A percentile compares a stretch with the other conserved stretches of the same genome.
Evolutionary conservation across 2,329 filamentous ascomycete genomes (phyloP).

Genomic region (Diaporthe australafricana): DNA sequence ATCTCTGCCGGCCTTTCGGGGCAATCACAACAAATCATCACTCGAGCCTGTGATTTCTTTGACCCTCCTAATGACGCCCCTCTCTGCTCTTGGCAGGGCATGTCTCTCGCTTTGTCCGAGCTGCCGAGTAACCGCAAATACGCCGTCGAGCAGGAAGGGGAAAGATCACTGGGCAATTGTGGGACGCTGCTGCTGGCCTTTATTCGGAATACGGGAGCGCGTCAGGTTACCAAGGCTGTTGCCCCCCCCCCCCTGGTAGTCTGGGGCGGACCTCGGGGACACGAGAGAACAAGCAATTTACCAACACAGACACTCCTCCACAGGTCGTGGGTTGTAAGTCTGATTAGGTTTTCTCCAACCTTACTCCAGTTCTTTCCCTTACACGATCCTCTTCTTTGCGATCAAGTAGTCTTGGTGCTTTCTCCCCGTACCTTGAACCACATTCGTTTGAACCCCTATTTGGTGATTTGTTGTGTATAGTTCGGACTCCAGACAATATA

Average conservation of each 20-base stretch:
- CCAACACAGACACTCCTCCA: conserved; percentile 26
- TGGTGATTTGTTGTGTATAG: conserved; percentile 26
- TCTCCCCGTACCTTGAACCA: conserved; percentile 24
- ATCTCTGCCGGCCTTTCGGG: conserved; percentile 30
- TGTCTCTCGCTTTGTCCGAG: conserved; percentile 32
- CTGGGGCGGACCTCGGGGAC: conserved; percentile 7
- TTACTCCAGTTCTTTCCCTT: conserved; percentile 31
- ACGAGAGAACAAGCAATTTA: conserved; percentile 24
- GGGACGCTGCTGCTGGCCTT: conserved; percentile 19
- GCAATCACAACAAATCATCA: conserved; percentile 30
- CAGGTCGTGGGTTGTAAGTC: conserved; percentile 22
- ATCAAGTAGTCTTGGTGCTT: conserved; percentile 20
- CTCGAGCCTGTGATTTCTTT: conserved; percentile 20
- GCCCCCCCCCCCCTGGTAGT: conserved; percentile 24
- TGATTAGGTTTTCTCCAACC: conserved; percentile 24
- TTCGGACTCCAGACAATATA: background rate
- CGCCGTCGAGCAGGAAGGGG: conserved; percentile 18
- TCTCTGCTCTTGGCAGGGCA: conserved; percentile 25
- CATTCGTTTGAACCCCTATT: conserved; percentile 33
- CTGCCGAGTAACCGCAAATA: conserved; percentile 20
- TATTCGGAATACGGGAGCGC: conserved; percentile 29
- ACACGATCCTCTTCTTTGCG: conserved; percentile 22
- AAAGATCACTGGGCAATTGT: conserved; percentile 26
- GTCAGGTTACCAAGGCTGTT: conserved; percentile 15
- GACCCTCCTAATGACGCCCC: conserved; percentile 26